These are phyloP conservation scores for Xylariomycetidae sp. DNA, from an alignment of 2,329 filamentous ascomycete genomes.

Conservation along the genomic window DNA sequence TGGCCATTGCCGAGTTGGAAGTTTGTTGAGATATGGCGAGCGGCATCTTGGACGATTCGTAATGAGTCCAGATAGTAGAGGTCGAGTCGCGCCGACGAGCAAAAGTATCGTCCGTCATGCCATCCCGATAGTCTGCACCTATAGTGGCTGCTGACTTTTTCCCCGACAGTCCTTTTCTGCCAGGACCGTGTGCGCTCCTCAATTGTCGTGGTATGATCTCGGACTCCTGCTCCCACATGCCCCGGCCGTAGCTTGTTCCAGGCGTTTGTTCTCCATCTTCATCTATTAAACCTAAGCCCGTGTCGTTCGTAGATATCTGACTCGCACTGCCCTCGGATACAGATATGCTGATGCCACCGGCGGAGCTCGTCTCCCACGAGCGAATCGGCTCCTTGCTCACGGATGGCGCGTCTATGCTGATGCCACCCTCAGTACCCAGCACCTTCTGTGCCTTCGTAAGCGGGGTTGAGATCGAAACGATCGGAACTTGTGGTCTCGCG, in stretches of 20 bases:
- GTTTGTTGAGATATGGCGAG: constrained; percentile 57
- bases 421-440: constrained; percentile 42
- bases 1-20: constrained; percentile 54
- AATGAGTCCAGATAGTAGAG: constrained; percentile 53
- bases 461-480: constrained; percentile 28
- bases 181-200: constrained; percentile 14
- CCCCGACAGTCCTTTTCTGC: constrained; percentile 11
- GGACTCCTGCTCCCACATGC: constrained; percentile 44
- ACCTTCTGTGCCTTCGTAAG: constrained; percentile 50
- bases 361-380: constrained; percentile 40
- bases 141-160: constrained; percentile 22
- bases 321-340: constrained; percentile 37
- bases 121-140: constrained; percentile 21
- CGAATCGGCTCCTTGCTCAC: constrained; percentile 12
- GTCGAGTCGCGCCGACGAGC: constrained; percentile 46
- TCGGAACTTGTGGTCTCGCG: constrained; percentile 32
- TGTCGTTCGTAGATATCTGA: constrained; percentile 24
- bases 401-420: constrained; percentile 30
- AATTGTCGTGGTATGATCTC: constrained; percentile 36
- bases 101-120: constrained; percentile 37
- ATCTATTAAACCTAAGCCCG: constrained; percentile 20
- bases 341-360: constrained; percentile 40
- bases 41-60: constrained; percentile 52
- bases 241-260: constrained; percentile 20
- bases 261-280: constrained; percentile 18